Conservation (phyloP, 352 stramenopile species). For the Pelagophyceae sp. region DNA sequence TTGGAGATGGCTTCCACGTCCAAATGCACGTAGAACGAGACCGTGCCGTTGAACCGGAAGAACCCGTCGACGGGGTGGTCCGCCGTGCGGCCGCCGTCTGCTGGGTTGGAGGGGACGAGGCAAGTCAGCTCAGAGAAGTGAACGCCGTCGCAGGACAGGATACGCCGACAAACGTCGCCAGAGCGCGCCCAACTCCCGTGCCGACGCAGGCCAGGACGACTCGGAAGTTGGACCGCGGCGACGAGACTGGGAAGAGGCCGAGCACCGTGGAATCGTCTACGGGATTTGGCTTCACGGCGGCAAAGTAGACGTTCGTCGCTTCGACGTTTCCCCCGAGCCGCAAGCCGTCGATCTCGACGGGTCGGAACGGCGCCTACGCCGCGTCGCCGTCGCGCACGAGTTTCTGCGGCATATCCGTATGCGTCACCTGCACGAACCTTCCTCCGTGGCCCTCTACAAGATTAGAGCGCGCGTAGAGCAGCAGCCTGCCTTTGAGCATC, state of each 20-base stretch:
- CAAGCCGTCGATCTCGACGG: too few species aligned
- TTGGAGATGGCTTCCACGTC: not conserved
- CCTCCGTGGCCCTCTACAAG: too few species aligned
- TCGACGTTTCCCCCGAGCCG: too few species aligned
- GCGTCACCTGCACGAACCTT: too few species aligned
- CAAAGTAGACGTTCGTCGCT: slow-evolving; percentile 16
- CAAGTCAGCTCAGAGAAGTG: not conserved
- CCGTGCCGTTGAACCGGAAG: not conserved
- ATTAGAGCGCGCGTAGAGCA: too few species aligned
- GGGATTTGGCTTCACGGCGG: slow-evolving; percentile 1
- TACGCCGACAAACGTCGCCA: too few species aligned
- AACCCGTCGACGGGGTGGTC: slow-evolving; percentile 7
- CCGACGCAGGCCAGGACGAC: not conserved
- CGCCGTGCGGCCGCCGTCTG: not conserved
- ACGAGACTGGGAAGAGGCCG: slow-evolving; percentile 8
- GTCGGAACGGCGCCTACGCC: too few species aligned
- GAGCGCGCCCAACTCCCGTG: too few species aligned
- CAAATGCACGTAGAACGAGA: slow-evolving; percentile 9
- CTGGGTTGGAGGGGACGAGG: not conserved
- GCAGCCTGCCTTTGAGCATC: not conserved
- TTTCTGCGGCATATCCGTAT: too few species aligned
- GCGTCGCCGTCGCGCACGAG: not conserved
- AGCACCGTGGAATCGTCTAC: not conserved
- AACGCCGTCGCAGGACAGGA: slow-evolving; percentile 4
- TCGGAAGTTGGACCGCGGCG: not conserved